These are phyloP conservation scores for Arthrobotrys iridis DNA, from an alignment of 2,329 filamentous ascomycete genomes.

Conservation along the genomic window DNA sequence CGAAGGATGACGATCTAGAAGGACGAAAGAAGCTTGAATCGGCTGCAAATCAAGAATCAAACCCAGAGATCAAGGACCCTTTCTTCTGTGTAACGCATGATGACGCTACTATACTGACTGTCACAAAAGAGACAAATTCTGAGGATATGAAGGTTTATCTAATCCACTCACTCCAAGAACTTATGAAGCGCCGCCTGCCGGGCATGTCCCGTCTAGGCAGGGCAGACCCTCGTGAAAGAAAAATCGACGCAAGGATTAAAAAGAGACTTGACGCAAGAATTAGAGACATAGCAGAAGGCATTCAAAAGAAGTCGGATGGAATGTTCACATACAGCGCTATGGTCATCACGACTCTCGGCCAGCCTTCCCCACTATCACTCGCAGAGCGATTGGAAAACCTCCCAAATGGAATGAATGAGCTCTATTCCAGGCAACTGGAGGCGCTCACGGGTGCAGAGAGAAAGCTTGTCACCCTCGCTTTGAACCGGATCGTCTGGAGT, in stretches of 20 bases:
- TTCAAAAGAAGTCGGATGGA: conserved; percentile 23
- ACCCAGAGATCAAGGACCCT: background rate
- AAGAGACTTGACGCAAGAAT: conserved; percentile 4
- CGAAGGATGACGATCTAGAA: background rate
- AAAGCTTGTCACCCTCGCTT: conserved; percentile 16
- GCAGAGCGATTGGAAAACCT: background rate
- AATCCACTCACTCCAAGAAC: background rate
- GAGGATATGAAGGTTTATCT: conserved; percentile 44
- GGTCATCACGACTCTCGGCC: conserved; percentile 20
- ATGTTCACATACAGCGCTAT: conserved; percentile 43
- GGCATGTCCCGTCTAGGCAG: background rate
- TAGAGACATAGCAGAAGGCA: conserved; percentile 21
- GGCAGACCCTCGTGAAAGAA: background rate
- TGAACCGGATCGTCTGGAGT: conserved; percentile 29
- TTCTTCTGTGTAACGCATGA: background rate
- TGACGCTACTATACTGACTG: conserved; percentile 30
- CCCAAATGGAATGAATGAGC: conserved; percentile 22
- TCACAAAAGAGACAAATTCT: conserved; percentile 34
- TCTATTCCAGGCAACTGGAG: conserved; percentile 25
- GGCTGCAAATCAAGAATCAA: background rate
- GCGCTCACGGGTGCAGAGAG: background rate
- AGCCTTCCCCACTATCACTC: conserved; percentile 29
- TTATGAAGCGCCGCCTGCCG: background rate
- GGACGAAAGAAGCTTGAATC: background rate
- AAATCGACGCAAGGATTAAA: conserved; percentile 1